Evolutionary conservation across 192 early-diverging fungal genomes (phyloP).

Genomic region (Radiomyces spectabilis): DNA sequence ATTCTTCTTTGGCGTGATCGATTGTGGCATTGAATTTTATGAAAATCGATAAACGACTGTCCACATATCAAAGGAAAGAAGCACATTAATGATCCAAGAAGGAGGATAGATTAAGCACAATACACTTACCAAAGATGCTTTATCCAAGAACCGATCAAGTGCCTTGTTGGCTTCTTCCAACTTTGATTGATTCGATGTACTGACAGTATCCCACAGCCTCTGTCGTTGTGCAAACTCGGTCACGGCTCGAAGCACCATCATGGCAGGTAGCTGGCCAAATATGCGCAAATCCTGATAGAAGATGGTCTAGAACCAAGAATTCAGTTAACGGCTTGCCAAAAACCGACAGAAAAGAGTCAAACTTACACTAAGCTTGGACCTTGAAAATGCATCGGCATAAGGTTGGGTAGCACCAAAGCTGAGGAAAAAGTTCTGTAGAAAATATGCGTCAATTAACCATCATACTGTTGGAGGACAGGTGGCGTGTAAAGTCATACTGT

Average conservation of each 20-base stretch:
- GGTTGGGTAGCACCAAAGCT: conserved; percentile 36
- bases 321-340: background rate
- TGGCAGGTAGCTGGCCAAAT: conserved; percentile 24
- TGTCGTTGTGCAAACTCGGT: no score
- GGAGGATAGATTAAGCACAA: background rate
- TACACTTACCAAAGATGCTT: background rate
- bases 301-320: conserved; percentile 23
- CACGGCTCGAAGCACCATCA: conserved; percentile 1
- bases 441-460: background rate
- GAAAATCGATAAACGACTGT: conserved; percentile 42
- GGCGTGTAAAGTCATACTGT: conserved; percentile 39
- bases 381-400: conserved; percentile 42
- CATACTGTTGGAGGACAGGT: no score
- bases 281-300: conserved; percentile 30
- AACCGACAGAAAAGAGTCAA: no score
- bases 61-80: background rate
- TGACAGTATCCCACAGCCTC: no score
- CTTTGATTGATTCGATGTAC: no score
- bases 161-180: background rate
- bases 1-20: conserved; percentile 52
- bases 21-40: conserved; percentile 51
- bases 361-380: conserved; percentile 38
- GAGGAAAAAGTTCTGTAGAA: conserved; percentile 42
- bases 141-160: background rate
- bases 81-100: background rate